Percentiles rank a stretch among this genome's conserved stretches.
phyloP scores from a whole-genome alignment of 306 rosid species.

The Rosa lucieae region DNA sequence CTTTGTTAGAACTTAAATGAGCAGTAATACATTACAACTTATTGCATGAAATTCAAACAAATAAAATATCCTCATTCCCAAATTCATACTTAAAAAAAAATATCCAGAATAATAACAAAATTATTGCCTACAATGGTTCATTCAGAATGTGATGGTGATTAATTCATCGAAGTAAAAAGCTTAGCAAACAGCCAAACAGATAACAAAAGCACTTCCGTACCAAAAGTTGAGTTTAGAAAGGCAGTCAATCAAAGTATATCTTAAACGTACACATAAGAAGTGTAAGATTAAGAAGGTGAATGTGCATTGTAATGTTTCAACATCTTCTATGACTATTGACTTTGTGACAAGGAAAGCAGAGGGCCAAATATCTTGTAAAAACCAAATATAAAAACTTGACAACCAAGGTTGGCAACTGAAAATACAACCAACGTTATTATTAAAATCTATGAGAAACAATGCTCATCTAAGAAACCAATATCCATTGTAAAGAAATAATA shows the following conservation, averaged over 20 bases:
- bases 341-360: neutral
- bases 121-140: neutral
- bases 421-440: neutral
- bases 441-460: neutral
- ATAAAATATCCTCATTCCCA: constrained; percentile 5
- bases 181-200: neutral
- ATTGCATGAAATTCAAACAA: constrained; percentile 3
- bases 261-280: neutral
- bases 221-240: neutral
- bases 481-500: neutral
- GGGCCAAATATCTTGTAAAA: neutral
- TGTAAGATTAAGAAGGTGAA: neutral
- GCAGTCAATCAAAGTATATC: neutral
- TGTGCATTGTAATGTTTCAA: neutral
- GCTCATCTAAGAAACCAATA: neutral
- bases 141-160: neutral
- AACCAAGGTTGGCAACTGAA: neutral
- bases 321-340: neutral
- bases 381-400: neutral
- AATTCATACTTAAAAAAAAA: neutral
- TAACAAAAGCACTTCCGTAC: neutral
- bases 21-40: constrained; percentile 11
- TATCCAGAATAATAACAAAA: neutral
- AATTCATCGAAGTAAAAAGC: neutral
- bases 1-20: constrained; percentile 7